Percentiles rank a stretch among this genome's conserved stretches.
Conservation (phyloP, 2,329 filamentous ascomycete species). For the Colletotrichum sp. region DNA sequence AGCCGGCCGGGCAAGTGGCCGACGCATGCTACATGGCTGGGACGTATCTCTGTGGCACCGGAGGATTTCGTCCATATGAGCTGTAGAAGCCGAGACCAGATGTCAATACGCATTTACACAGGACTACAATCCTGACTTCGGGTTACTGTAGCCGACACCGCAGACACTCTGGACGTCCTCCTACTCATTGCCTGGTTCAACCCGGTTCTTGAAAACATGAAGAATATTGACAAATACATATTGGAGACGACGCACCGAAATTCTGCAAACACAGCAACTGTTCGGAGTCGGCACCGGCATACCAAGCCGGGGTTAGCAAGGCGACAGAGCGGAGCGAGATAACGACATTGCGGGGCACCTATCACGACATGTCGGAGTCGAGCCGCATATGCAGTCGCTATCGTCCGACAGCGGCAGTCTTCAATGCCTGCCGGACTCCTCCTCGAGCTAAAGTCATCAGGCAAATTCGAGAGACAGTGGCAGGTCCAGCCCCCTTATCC, state of each 20-base stretch:
- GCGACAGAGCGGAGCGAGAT: slow-evolving; percentile 11
- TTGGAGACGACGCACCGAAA: accelerated
- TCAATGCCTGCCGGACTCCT: not conserved
- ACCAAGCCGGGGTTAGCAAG: not conserved
- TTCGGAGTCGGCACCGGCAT: not conserved
- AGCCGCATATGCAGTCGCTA: not conserved
- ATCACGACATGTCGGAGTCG: not conserved
- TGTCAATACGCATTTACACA: accelerated
- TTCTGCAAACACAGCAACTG: not conserved
- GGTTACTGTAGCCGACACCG: not conserved
- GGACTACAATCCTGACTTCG: accelerated
- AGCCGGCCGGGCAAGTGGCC: not conserved
- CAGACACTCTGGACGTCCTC: not conserved
- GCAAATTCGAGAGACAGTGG: not conserved
- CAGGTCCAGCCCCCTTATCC: not conserved
- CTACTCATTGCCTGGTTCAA: not conserved
- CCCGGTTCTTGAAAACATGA: not conserved
- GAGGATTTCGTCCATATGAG: not conserved
- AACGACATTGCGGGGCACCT: slow-evolving; percentile 13
- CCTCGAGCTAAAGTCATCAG: accelerated
- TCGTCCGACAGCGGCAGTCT: not conserved
- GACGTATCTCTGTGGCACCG: not conserved
- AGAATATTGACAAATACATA: not conserved
- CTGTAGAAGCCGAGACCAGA: not conserved
- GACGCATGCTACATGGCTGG: not conserved